phyloP scores from a whole-genome alignment of 1,139 yeast species.

The Zygosaccharomyces sapae region DNA sequence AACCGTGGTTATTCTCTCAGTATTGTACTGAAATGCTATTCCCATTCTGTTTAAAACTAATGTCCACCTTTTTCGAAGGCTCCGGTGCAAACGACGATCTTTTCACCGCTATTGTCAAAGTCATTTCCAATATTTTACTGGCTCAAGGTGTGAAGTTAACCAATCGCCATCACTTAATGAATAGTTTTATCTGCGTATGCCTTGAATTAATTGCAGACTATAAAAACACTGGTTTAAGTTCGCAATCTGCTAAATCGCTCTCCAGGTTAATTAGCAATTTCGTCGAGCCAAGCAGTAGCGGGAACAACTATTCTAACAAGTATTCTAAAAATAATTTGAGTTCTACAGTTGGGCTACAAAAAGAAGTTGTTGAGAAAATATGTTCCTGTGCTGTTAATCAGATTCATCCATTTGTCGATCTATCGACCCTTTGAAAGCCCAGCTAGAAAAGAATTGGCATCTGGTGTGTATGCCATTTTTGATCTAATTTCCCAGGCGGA shows the following conservation, averaged over 20 bases:
- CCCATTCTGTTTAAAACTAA: conserved; percentile 38
- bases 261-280: conserved; percentile 61
- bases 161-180: conserved; percentile 67
- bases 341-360: conserved; percentile 51
- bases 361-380: conserved; percentile 61
- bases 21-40: conserved; percentile 54
- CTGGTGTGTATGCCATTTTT: conserved; percentile 60
- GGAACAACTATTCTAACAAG: conserved; percentile 21
- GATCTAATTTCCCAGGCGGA: conserved; percentile 69
- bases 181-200: conserved; percentile 46
- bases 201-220: conserved; percentile 45
- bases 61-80: conserved; percentile 5
- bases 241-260: conserved; percentile 42
- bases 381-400: conserved; percentile 57
- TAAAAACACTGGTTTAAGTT: conserved; percentile 15
- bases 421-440: conserved; percentile 45
- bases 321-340: conserved; percentile 41
- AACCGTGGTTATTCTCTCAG: conserved; percentile 63
- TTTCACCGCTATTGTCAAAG: conserved; percentile 42
- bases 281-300: conserved; percentile 58
- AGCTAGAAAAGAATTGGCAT: conserved; percentile 49
- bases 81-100: conserved; percentile 24
- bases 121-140: conserved; percentile 53
- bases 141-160: conserved; percentile 67
- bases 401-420: conserved; percentile 51